These are phyloP conservation scores for Aspergillus viridinutans DNA, from an alignment of 2,329 filamentous ascomycete genomes.

Conservation along the genomic window DNA sequence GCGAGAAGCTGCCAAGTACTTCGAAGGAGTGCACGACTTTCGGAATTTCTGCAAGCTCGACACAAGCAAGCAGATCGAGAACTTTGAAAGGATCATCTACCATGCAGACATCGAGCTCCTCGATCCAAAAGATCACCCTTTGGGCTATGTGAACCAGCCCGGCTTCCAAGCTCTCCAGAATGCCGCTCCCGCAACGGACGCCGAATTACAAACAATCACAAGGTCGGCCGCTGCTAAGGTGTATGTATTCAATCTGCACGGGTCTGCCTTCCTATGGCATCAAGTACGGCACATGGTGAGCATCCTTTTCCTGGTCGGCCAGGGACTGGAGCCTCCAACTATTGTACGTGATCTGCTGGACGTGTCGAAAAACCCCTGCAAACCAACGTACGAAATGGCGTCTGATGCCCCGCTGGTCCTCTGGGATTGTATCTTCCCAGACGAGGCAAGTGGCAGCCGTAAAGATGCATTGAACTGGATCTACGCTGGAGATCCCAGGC, in stretches of 20 bases:
- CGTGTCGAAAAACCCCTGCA: constrained; percentile 63
- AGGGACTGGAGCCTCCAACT: constrained; percentile 73
- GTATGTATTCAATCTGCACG: constrained; percentile 83
- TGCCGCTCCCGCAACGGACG: constrained; percentile 11
- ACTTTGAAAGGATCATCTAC: constrained; percentile 75
- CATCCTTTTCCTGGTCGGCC: constrained; percentile 86
- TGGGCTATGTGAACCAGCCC: constrained; percentile 52
- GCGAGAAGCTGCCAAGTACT: constrained; percentile 72
- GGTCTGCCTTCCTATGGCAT: constrained; percentile 95
- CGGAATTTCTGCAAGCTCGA: constrained; percentile 97
- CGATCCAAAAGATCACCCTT: constrained; percentile 46
- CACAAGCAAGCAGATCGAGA: constrained; percentile 79
- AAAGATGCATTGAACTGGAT: constrained; percentile 71
- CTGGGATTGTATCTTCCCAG: constrained; percentile 91
- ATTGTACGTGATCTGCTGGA: constrained; percentile 74
- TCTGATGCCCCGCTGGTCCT: constrained; percentile 84
- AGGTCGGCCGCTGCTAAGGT: constrained; percentile 56
- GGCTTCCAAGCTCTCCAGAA: constrained; percentile 41
- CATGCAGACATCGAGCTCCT: constrained; percentile 74
- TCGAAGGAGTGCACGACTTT: constrained; percentile 86
- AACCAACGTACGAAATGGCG: constrained; percentile 86
- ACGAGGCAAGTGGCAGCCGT: constrained; percentile 42
- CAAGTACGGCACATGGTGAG: constrained; percentile 95
- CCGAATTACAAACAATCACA: constrained; percentile 10
- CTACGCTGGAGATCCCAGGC: constrained; percentile 65